Evolutionary conservation across 2,329 filamentous ascomycete genomes (phyloP), one percentile per base, ranked within the genome.

Genomic region (Apiospora pterosperma): DNA sequence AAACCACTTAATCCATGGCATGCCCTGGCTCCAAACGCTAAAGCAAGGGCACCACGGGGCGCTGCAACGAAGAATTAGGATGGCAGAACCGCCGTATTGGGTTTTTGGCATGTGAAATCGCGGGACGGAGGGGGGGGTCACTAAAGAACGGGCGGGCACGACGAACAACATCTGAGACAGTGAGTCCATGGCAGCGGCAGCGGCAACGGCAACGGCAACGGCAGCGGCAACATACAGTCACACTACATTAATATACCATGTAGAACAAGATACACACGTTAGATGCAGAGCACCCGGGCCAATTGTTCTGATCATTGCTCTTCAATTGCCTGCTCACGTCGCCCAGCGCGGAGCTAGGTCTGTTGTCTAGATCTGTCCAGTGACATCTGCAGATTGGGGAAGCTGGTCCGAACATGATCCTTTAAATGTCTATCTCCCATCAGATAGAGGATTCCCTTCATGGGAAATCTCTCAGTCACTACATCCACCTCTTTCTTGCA

Each of bases 61-160:
- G 58, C 21, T n/a, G 25, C 16, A 44, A 4, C 23, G 16, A 62
- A 23, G 10, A 36, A 60, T 60, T 38, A 21, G 39, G 58, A 38
- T 60, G 36, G 34, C 58, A 60, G 34, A 39, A 60, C 34, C 36
- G n/a, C 58, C 34, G 58, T 23, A 23, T 36, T 36, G 58, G 60
- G 39, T 48, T 42, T 42, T 48, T 62, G 60, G 39, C 60, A 62
- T 62, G 60, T 62, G 60, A 62, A 62, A 62, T 34, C 41, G 60
- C 60, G 60, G 60, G 60, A 62, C 39, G 16, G n/a, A n/a, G n/a
- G n/a, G n/a, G n/a, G n/a, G n/a, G n/a, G n/a, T n/a, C 44, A n/a
- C 23, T 25, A 36, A 38, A 36, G 12, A 16, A 28, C 34, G 58
- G 36, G 11, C 58, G 31, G 19, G 19, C 31, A 48, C 8, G 19